Conservation (phyloP, 1,284 basidiomycete genomes). For the Heterobasidion annosum region DNA sequence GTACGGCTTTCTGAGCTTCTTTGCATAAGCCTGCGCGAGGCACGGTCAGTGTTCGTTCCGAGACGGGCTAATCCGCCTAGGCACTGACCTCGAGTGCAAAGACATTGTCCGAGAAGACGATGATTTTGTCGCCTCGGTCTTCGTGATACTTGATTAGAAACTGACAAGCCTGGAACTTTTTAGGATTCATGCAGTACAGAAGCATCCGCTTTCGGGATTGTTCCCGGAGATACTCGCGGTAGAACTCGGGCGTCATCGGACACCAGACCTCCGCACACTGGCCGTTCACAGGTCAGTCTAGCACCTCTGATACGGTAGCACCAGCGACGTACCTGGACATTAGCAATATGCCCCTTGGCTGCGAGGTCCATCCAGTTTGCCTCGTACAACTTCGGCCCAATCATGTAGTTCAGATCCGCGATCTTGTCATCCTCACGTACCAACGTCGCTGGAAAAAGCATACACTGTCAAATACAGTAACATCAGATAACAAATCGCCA, state of each 20-base stretch:
- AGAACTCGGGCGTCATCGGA: conserved; percentile 99
- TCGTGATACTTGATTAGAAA: conserved; percentile 99
- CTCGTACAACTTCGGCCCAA: conserved; percentile 98
- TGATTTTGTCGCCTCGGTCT: conserved; percentile 96
- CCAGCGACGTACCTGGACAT: conserved; percentile 72
- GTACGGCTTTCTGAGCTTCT: conserved; percentile 88
- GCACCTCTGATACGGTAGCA: not conserved
- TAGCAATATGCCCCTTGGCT: conserved; percentile 98
- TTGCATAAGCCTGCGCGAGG: conserved; percentile 78
- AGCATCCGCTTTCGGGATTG: conserved; percentile 92
- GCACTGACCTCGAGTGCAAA: conserved; percentile 85
- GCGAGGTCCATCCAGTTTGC: conserved; percentile 99
- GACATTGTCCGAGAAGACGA: conserved; percentile 99
- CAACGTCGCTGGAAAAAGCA: conserved; percentile 64
- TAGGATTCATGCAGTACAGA: conserved; percentile 99
- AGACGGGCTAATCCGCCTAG: not conserved
- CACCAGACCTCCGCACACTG: conserved; percentile 99
- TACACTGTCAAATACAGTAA: conserved; percentile 4
- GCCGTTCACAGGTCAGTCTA: conserved; percentile 1
- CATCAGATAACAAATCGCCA: not conserved
- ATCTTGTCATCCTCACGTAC: conserved; percentile 99
- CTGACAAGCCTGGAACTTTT: conserved; percentile 98
- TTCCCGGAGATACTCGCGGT: conserved; percentile 93
- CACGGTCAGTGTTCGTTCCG: not conserved
- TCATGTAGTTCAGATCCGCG: conserved; percentile 97